These are phyloP conservation scores for Eragrostis tef DNA, from an alignment of 202 grass and related monocot genomes.

Conservation along the genomic window DNA sequence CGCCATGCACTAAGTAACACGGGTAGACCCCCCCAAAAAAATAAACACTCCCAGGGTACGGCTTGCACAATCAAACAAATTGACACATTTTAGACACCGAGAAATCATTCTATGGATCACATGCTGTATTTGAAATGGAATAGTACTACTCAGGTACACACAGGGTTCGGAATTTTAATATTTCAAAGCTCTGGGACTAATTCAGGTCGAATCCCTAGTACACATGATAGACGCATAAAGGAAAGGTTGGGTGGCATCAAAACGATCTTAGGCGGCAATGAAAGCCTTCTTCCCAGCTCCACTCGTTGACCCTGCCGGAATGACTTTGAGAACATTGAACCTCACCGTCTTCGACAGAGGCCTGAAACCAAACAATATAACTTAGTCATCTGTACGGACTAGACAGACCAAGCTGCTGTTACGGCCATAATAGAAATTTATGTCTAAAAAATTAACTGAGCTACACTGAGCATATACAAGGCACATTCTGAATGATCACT, in stretches of 20 bases:
- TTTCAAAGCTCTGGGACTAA: slow-evolving; percentile 8
- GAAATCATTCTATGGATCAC: neutral
- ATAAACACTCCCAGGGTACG: neutral
- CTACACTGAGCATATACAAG: neutral
- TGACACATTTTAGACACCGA: neutral
- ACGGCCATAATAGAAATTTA: neutral
- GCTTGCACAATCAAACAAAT: too few relatives aligned
- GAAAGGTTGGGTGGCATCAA: neutral
- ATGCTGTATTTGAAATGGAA: neutral
- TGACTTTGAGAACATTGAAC: slow-evolving; percentile 74
- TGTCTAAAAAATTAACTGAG: neutral
- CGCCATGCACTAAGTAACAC: too few relatives aligned
- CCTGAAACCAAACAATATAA: slow-evolving; percentile 37
- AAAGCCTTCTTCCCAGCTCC: slow-evolving; percentile 66
- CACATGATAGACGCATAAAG: neutral
- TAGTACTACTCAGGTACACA: too few relatives aligned
- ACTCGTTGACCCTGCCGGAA: slow-evolving; percentile 59
- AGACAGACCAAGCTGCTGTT: neutral
- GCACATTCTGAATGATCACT: neutral
- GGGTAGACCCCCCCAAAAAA: too few relatives aligned
- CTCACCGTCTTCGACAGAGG: slow-evolving; percentile 67
- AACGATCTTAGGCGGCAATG: slow-evolving; percentile 48
- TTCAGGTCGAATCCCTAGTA: slow-evolving; percentile 9
- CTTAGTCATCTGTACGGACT: too few relatives aligned
- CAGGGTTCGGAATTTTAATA: neutral